These are phyloP conservation scores for Paraphoma chrysanthemicola DNA, from an alignment of 2,329 filamentous ascomycete genomes.

Conservation along the genomic window DNA sequence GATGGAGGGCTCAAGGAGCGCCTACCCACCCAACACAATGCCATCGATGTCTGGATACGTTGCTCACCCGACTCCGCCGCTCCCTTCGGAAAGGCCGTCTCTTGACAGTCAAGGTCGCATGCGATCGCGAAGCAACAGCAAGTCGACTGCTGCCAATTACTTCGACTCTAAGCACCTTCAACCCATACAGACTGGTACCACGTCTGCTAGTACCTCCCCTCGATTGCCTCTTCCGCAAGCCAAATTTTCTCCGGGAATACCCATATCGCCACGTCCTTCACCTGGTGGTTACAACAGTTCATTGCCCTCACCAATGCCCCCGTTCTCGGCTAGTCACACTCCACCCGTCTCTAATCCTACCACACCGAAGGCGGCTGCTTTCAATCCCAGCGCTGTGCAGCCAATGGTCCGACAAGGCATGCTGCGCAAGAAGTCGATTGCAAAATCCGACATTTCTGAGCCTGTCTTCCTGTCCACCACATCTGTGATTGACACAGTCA, in stretches of 20 bases:
- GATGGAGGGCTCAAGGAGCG: slow-evolving; percentile 51
- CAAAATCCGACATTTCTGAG: slow-evolving; percentile 69
- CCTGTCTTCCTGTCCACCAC: slow-evolving; percentile 63
- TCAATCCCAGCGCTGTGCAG: slow-evolving; percentile 38
- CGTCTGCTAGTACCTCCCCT: slow-evolving; percentile 27
- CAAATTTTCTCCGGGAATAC: slow-evolving; percentile 39
- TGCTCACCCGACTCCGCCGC: slow-evolving; percentile 34
- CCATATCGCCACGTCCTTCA: slow-evolving; percentile 46
- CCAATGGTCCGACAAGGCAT: slow-evolving; percentile 29
- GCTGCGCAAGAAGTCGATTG: slow-evolving; percentile 63
- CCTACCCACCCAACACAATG: slow-evolving; percentile 39
- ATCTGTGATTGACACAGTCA: slow-evolving; percentile 65
- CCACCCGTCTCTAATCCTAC: slow-evolving; percentile 59
- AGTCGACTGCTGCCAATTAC: slow-evolving; percentile 38
- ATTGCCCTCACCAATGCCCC: slow-evolving; percentile 54
- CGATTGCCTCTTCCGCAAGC: slow-evolving; percentile 32
- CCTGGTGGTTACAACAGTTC: slow-evolving; percentile 47
- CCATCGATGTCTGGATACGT: slow-evolving; percentile 46
- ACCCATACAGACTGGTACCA: slow-evolving; percentile 42
- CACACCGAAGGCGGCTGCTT: slow-evolving; percentile 48
- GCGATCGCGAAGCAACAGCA: slow-evolving; percentile 48
- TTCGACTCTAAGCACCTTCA: slow-evolving; percentile 48
- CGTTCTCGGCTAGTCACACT: slow-evolving; percentile 61
- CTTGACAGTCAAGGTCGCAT: slow-evolving; percentile 34
- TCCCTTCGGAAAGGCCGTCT: slow-evolving; percentile 34